These are phyloP conservation scores for Takashimella tepidaria DNA, from an alignment of 1,284 basidiomycete genomes.

Conservation along the genomic window DNA sequence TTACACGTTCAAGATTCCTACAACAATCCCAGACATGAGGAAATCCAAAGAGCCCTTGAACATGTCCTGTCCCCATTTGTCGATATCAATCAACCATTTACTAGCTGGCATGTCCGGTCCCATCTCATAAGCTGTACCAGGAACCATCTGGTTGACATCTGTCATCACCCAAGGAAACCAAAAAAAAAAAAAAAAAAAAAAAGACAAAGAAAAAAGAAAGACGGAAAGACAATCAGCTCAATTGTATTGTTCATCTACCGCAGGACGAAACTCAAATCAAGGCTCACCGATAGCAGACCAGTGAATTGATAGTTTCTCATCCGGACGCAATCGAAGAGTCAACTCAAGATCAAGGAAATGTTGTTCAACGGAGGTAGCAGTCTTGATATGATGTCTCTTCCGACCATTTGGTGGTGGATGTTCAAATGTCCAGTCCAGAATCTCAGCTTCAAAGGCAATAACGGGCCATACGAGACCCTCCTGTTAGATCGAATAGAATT, in stretches of 20 bases:
- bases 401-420: slow-evolving; percentile 64
- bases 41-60: slow-evolving; percentile 40
- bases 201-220: background rate
- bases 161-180: slow-evolving; percentile 1
- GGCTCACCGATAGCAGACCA: slow-evolving; percentile 44
- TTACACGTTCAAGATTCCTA: slow-evolving; percentile 37
- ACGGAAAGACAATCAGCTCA: background rate
- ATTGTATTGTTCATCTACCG: too few relatives aligned
- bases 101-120: slow-evolving; percentile 42
- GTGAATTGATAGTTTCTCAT: slow-evolving; percentile 31
- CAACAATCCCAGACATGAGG: slow-evolving; percentile 37
- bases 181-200: background rate
- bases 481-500: too few relatives aligned
- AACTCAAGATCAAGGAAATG: slow-evolving; percentile 36
- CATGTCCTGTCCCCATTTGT: slow-evolving; percentile 35
- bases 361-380: slow-evolving; percentile 34
- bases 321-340: slow-evolving; percentile 19
- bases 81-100: slow-evolving; percentile 37
- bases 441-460: slow-evolving; percentile 87
- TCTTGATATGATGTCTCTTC: slow-evolving; percentile 86
- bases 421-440: slow-evolving; percentile 78
- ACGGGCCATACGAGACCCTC: slow-evolving; percentile 51
- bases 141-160: slow-evolving; percentile 47
- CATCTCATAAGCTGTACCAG: slow-evolving; percentile 32
- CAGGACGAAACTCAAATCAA: too few relatives aligned